Percentiles rank a stretch among this genome's conserved stretches.
These are phyloP conservation scores for Ganoderma sinense DNA, from an alignment of 1,284 basidiomycete genomes.

Conservation along the genomic window DNA sequence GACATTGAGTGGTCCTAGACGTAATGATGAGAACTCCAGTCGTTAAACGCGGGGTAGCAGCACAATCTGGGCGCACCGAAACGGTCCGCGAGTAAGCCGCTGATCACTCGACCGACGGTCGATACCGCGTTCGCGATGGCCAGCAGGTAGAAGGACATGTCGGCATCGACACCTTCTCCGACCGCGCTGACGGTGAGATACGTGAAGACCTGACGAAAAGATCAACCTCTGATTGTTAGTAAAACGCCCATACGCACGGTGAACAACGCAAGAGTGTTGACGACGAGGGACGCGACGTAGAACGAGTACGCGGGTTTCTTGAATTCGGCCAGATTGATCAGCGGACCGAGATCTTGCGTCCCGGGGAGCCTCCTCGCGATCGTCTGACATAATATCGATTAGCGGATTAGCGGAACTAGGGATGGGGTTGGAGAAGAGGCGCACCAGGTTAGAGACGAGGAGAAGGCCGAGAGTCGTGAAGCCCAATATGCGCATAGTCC, in stretches of 20 bases:
- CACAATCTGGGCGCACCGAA: neutral
- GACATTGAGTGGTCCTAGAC: slow-evolving; percentile 58
- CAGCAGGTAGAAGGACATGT: neutral
- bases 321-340: slow-evolving; percentile 1
- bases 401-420: neutral
- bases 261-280: neutral
- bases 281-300: neutral
- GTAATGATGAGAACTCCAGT: too few species aligned
- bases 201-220: neutral
- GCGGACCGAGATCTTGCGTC: neutral
- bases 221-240: neutral
- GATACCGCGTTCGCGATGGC: neutral
- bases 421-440: neutral
- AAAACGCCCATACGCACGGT: neutral
- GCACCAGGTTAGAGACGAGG: slow-evolving; percentile 49
- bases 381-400: neutral
- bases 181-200: neutral
- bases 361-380: slow-evolving; percentile 2
- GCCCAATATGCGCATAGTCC: slow-evolving; percentile 65
- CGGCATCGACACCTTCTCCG: neutral
- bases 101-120: neutral
- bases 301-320: slow-evolving; percentile 1
- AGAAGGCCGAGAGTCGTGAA: slow-evolving; percentile 55
- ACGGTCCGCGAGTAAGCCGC: neutral
- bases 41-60: neutral